A percentile compares a stretch with the other conserved stretches of the same genome.
These are phyloP conservation scores for Botryosphaeria dothidea DNA, from an alignment of 2,329 filamentous ascomycete species.

Conservation along the genomic window DNA sequence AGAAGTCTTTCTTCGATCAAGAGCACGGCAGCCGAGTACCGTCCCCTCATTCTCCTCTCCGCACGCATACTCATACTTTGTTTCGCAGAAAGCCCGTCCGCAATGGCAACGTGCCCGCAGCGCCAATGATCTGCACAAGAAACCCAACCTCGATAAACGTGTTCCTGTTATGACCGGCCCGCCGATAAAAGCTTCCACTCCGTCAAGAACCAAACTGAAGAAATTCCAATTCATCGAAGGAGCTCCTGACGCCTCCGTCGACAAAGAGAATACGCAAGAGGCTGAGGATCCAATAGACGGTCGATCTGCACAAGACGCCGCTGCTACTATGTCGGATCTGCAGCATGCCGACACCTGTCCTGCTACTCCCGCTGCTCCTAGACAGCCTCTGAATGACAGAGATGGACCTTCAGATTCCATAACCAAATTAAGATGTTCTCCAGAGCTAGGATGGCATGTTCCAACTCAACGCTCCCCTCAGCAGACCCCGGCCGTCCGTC, in stretches of 20 bases:
- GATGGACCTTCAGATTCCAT: conserved; percentile 55
- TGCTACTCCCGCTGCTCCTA: conserved; percentile 59
- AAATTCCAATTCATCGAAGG: conserved; percentile 54
- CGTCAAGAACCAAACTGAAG: conserved; percentile 57
- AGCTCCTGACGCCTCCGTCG: conserved; percentile 33
- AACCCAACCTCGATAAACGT: conserved; percentile 22
- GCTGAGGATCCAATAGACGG: not conserved
- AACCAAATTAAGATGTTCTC: conserved; percentile 53
- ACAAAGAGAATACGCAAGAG: conserved; percentile 46
- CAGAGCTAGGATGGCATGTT: conserved; percentile 60
- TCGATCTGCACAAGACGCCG: conserved; percentile 18
- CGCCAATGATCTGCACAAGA: conserved; percentile 27
- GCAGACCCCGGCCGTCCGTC: not conserved
- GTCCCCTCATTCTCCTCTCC: not conserved
- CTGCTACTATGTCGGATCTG: conserved; percentile 30
- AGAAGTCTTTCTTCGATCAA: conserved; percentile 55
- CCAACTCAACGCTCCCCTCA: conserved; percentile 31
- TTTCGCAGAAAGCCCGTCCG: conserved; percentile 2
- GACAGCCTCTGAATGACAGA: conserved; percentile 61
- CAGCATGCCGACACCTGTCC: conserved; percentile 31
- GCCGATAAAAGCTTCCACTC: conserved; percentile 51
- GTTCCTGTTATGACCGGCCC: conserved; percentile 33
- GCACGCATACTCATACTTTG: not conserved
- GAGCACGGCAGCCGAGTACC: conserved; percentile 30
- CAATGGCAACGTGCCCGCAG: conserved; percentile 38